phyloP scores from a whole-genome alignment of 2,329 filamentous ascomycete species.

The Colletotrichum sp. region DNA sequence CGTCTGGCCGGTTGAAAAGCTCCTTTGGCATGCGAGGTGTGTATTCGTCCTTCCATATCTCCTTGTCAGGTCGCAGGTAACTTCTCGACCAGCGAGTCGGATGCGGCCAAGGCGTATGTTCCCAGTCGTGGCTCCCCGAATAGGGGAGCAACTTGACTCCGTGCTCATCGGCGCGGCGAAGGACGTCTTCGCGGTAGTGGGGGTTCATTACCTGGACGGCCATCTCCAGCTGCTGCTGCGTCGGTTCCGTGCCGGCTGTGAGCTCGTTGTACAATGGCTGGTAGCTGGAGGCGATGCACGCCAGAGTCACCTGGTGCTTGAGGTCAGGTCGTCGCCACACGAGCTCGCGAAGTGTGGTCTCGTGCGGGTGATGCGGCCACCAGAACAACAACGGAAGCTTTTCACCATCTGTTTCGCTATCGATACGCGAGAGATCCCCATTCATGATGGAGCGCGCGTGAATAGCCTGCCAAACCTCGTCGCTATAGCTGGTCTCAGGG shows the following conservation, averaged over 20 bases:
- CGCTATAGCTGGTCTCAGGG: rapidly evolving
- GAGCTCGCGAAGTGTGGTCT: neutral
- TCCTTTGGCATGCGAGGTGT: neutral
- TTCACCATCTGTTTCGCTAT: neutral
- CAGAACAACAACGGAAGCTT: neutral
- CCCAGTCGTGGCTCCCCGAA: too few relatives aligned
- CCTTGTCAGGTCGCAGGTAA: too few relatives aligned
- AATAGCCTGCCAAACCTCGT: conserved; percentile 20
- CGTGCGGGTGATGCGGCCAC: neutral
- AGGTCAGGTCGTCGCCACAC: neutral
- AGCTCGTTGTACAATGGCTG: neutral
- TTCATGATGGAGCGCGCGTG: conserved; percentile 35
- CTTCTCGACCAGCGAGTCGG: too few relatives aligned
- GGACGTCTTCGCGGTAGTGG: neutral
- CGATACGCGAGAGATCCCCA: conserved; percentile 28
- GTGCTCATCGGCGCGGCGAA: neutral
- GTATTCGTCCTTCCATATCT: neutral
- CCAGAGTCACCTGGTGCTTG: neutral
- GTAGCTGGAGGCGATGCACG: neutral
- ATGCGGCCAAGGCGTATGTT: neutral
- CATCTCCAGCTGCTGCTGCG: neutral
- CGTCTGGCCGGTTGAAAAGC: neutral
- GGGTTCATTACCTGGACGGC: neutral
- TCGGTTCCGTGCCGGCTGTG: too few relatives aligned
- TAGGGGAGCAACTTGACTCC: neutral